A percentile compares a stretch with the other conserved stretches of the same genome.
phyloP scores from a whole-genome alignment of 2,329 filamentous ascomycete species.

The Thermothelomyces thermophilus region DNA sequence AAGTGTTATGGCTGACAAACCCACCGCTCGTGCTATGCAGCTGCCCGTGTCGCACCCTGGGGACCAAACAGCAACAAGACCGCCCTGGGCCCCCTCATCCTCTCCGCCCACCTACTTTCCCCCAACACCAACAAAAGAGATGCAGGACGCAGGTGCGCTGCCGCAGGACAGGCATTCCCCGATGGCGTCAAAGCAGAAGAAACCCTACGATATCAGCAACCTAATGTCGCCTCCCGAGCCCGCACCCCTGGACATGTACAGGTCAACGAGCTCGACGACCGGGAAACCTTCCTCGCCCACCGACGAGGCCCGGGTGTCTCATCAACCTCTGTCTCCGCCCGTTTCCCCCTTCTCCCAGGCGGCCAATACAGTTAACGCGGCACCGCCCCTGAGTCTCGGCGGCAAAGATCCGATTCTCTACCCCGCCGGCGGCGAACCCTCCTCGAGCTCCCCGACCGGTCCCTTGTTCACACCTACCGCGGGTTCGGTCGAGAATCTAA shows the following conservation, averaged over 20 bases:
- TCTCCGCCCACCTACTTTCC: constrained; percentile 12
- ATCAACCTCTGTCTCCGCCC: constrained; percentile 48
- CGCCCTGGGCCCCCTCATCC: constrained; percentile 11
- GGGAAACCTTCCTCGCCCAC: constrained; percentile 24
- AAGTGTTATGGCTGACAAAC: constrained; percentile 20
- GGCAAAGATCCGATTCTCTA: constrained; percentile 54
- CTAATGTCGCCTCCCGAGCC: constrained; percentile 58
- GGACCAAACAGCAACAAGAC: constrained; percentile 10
- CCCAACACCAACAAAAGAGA: constrained; percentile 17
- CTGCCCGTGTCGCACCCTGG: constrained; percentile 9
- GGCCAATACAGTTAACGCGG: constrained; percentile 30
- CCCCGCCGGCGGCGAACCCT: constrained; percentile 41
- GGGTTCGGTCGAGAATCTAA: constrained; percentile 33
- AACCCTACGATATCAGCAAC: constrained; percentile 43
- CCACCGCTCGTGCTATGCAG: constrained; percentile 8
- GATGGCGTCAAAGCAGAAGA: constrained; percentile 30
- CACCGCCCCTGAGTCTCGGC: constrained; percentile 17
- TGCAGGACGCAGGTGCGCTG: constrained; percentile 9
- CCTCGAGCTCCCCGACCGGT: constrained; percentile 37
- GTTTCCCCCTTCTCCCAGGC: constrained; percentile 46
- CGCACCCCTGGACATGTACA: constrained; percentile 48
- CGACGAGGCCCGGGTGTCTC: constrained; percentile 33
- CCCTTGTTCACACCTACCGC: constrained; percentile 45
- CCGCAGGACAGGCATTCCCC: not conserved
- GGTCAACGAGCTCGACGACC: constrained; percentile 26